A percentile compares a stretch with the other conserved stretches of the same genome.
Conservation (phyloP, 202 grass and related monocot genomes). For the Digitaria exilis region DNA sequence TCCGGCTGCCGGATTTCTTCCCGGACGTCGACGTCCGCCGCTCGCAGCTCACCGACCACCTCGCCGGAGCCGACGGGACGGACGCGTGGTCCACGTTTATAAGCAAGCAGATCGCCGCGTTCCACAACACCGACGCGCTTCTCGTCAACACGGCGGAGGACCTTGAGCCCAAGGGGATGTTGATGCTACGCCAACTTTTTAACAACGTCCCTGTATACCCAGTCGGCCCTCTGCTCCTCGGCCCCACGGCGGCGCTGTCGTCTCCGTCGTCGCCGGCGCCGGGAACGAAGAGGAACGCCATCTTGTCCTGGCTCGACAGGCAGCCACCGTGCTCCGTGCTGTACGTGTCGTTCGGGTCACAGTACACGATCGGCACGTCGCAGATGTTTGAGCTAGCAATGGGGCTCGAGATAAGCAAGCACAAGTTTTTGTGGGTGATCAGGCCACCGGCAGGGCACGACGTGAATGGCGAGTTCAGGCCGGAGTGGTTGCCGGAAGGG, state of each 20-base stretch:
- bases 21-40: neutral
- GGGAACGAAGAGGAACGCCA: neutral
- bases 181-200: constrained; percentile 35
- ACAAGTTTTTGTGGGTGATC: constrained; percentile 42
- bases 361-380: constrained; percentile 35
- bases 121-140: constrained; percentile 30
- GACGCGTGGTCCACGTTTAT: constrained; percentile 29
- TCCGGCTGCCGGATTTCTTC: constrained; percentile 27
- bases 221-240: constrained; percentile 40
- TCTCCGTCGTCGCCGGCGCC: no score
- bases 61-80: constrained; percentile 6
- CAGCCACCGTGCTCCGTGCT: constrained; percentile 41
- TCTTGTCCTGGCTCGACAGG: constrained; percentile 44
- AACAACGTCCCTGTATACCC: constrained; percentile 38
- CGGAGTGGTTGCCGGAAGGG: constrained; percentile 49
- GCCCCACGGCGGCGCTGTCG: no score
- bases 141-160: constrained; percentile 41
- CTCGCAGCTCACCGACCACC: constrained; percentile 37
- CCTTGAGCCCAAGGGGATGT: constrained; percentile 33
- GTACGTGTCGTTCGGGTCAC: constrained; percentile 55
- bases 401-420: constrained; percentile 25
- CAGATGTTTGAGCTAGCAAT: constrained; percentile 49
- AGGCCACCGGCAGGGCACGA: constrained; percentile 39
- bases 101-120: constrained; percentile 27
- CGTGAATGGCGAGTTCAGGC: constrained; percentile 27